phyloP scores from a whole-genome alignment of 179 eudicot species.

The Silene vulgaris region DNA sequence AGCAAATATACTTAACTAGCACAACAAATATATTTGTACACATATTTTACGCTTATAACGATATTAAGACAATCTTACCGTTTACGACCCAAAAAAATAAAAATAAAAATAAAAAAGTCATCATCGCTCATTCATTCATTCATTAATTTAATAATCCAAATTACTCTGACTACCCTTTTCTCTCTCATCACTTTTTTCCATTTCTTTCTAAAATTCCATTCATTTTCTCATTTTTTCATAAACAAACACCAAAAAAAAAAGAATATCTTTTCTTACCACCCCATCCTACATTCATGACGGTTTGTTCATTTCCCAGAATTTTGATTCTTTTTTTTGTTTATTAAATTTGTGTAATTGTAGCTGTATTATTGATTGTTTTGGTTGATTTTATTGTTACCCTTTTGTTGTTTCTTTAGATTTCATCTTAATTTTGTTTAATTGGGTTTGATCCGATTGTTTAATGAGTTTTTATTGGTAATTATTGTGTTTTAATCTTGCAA shows the following conservation, averaged over 20 bases:
- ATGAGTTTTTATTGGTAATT: not conserved
- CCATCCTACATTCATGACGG: conserved; percentile 42
- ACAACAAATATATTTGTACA: too few relatives aligned
- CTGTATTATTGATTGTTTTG: not conserved
- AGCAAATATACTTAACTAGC: too few relatives aligned
- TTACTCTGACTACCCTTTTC: conserved; percentile 4
- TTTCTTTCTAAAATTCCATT: not conserved
- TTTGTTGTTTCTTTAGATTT: conserved; percentile 22
- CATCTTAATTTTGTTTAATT: conserved; percentile 19
- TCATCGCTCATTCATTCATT: not conserved
- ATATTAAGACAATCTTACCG: too few relatives aligned
- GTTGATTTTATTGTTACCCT: not conserved
- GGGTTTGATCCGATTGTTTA: conserved; percentile 19
- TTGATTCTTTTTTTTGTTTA: not conserved
- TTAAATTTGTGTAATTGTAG: not conserved
- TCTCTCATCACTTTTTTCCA: conserved; percentile 6
- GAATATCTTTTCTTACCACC: conserved; percentile 5
- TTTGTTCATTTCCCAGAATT: not conserved
- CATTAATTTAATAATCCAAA: conserved; percentile 4
- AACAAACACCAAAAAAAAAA: not conserved
- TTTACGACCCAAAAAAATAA: too few relatives aligned
- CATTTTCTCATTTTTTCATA: conserved; percentile 2
- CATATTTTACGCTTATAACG: too few relatives aligned
- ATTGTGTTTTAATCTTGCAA: not conserved
- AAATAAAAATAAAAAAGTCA: not conserved